Base-by-base conservation (phyloP, 2,329 filamentous ascomycete species). In the Ceratocystis alfenasii region DNA sequence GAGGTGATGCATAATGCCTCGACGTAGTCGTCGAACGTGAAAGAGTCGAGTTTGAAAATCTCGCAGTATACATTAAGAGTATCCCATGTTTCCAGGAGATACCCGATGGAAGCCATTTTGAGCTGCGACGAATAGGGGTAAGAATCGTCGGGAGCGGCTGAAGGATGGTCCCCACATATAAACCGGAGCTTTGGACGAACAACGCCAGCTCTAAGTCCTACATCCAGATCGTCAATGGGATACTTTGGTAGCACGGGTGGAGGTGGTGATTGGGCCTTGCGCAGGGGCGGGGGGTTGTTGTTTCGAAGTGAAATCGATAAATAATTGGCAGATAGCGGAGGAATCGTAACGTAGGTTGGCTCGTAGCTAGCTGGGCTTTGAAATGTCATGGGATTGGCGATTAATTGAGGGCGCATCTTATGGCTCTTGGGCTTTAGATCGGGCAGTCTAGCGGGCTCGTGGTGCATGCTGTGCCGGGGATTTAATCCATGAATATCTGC, bases 21-120 rank as follows among this genome's bases (percentile, higher is more conserved):
- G 3, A 96, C 81, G 71, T 92, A 97, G 74, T 99, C 94, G 74
- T 99, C 94, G 72, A 97, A 95, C 0, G 93, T 97, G 73, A 99
- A 99, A 0, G 93, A 97, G 74, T 99, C 94, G 30, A 99, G 81
- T 72, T 90, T 85, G 73, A 95, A 95, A 20, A 96, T 87, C 72
- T 96, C 90, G 72, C 91, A 95, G 73, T 96, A 96, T n/a, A 99
- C 93, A 72, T 96, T 99, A 44, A 99, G 80, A 0, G 92, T 96
- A 71, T 96, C 91, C 94, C 94, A 99, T 0, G 89, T 90, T 75
- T 96, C 93, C 28, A 99, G 77, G 17, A 97, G 78, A 1, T 85
- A 82, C 0, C 92, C 91, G n/a, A 96, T 84, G 2, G 90, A 93
- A 71, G 88, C 85, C 84, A 93, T 94, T 22, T 86, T 78, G 65